Percentiles rank a stretch among this genome's conserved stretches.
Evolutionary conservation across 805 yeast species (phyloP).

Genomic region (Lipomyces spencermartinsiae): DNA sequence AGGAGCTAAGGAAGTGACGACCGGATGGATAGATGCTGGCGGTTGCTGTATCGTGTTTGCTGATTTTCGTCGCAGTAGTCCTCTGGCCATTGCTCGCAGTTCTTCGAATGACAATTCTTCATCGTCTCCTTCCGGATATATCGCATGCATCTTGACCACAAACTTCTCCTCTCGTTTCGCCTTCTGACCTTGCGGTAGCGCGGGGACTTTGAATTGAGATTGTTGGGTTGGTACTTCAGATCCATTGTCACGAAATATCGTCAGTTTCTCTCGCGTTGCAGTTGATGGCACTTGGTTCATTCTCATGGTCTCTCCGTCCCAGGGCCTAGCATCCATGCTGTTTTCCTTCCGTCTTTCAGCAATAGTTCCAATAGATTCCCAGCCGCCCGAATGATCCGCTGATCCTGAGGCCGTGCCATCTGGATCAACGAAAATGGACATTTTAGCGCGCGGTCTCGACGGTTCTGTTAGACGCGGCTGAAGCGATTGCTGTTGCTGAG

Average conservation of each 20-base stretch:
- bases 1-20: background rate
- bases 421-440: slow-evolving; percentile 54
- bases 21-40: background rate
- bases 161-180: slow-evolving; percentile 39
- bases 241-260: slow-evolving; percentile 35
- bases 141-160: slow-evolving; percentile 34
- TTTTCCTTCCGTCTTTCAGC: slow-evolving; percentile 69
- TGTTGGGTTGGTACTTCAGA: slow-evolving; percentile 21
- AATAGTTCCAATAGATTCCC: slow-evolving; percentile 60
- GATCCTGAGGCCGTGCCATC: slow-evolving; percentile 30
- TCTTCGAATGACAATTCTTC: slow-evolving; percentile 72
- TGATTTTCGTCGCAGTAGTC: slow-evolving; percentile 36
- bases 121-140: slow-evolving; percentile 42
- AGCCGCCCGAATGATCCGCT: slow-evolving; percentile 37
- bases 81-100: slow-evolving; percentile 60
- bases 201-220: slow-evolving; percentile 24
- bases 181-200: slow-evolving; percentile 18
- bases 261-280: slow-evolving; percentile 28
- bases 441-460: slow-evolving; percentile 40
- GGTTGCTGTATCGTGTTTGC: background rate
- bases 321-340: slow-evolving; percentile 56
- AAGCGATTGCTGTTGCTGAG: slow-evolving; percentile 12
- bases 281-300: slow-evolving; percentile 32
- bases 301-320: slow-evolving; percentile 63
- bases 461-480: background rate